Evolutionary conservation across 108 stramenopile genomes (phyloP).

Genomic region (Fistulifera pelliculosa): DNA sequence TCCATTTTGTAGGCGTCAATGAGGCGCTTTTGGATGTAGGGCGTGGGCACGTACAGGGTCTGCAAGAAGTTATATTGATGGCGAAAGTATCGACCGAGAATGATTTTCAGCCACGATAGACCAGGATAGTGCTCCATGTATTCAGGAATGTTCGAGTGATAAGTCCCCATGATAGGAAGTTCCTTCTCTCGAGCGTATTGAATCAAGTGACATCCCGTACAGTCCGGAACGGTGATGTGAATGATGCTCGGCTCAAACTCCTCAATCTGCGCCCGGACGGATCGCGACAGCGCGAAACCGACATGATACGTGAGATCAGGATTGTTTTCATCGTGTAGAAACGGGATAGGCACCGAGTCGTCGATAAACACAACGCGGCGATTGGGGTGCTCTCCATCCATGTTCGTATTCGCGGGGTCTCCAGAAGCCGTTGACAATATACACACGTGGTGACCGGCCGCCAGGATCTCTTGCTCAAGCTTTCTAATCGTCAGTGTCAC

Average conservation of each 20-base stretch:
- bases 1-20: constrained; percentile 32
- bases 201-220: constrained; percentile 36
- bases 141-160: constrained; percentile 57
- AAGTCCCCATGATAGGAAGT: constrained; percentile 55
- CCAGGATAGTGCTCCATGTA: constrained; percentile 53
- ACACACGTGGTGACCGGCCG: constrained; percentile 37
- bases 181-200: constrained; percentile 32
- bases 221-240: constrained; percentile 52
- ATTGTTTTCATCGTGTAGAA: constrained; percentile 40
- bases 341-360: constrained; percentile 36
- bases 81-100: constrained; percentile 33
- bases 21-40: constrained; percentile 35
- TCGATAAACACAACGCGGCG: constrained; percentile 46
- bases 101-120: constrained; percentile 37
- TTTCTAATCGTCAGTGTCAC: constrained; percentile 62
- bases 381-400: constrained; percentile 42
- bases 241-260: constrained; percentile 44
- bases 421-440: constrained; percentile 46
- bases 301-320: constrained; percentile 30
- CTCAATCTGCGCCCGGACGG: constrained; percentile 18
- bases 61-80: constrained; percentile 54
- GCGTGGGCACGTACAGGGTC: constrained; percentile 54
- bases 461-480: constrained; percentile 50
- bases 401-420: constrained; percentile 35
- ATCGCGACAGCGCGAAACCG: constrained; percentile 27